These are phyloP conservation scores for Monosporascus sp. DNA, from an alignment of 2,329 filamentous ascomycete genomes.

Conservation along the genomic window DNA sequence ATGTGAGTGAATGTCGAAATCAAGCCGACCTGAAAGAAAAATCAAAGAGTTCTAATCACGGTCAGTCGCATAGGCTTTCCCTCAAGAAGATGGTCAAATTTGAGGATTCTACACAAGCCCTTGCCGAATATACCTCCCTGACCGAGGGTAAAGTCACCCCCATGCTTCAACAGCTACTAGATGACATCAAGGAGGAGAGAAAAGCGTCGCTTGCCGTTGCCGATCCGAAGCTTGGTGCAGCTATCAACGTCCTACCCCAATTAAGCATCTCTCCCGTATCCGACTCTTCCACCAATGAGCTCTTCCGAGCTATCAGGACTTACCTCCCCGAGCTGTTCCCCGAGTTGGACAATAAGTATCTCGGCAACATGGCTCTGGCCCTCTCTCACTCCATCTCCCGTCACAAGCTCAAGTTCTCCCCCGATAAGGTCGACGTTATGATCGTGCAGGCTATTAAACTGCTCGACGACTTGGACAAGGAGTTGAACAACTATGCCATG, in stretches of 20 bases:
- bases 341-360: slow-evolving; percentile 75
- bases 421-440: slow-evolving; percentile 99
- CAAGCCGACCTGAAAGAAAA: neutral
- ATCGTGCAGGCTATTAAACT: slow-evolving; percentile 95
- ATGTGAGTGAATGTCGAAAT: slow-evolving; percentile 55
- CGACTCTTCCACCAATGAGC: slow-evolving; percentile 75
- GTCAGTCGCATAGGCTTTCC: slow-evolving; percentile 59
- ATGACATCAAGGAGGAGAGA: slow-evolving; percentile 93
- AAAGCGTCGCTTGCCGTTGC: slow-evolving; percentile 92
- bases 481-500: slow-evolving; percentile 98
- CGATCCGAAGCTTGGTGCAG: slow-evolving; percentile 84
- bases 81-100: slow-evolving; percentile 98
- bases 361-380: slow-evolving; percentile 92
- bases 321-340: slow-evolving; percentile 88
- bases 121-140: slow-evolving; percentile 84
- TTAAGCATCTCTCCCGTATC: slow-evolving; percentile 79
- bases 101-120: slow-evolving; percentile 81
- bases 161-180: slow-evolving; percentile 73
- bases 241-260: slow-evolving; percentile 87
- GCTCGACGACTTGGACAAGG: slow-evolving; percentile 95
- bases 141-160: slow-evolving; percentile 94
- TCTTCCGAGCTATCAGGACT: slow-evolving; percentile 91
- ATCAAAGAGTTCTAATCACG: neutral
- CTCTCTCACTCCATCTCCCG: slow-evolving; percentile 94
- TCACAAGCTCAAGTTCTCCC: slow-evolving; percentile 97